Percentiles rank a stretch among this genome's conserved stretches.
Evolutionary conservation across 192 early-diverging fungal genomes (phyloP).

Genomic region (Backusella morwellensis): DNA sequence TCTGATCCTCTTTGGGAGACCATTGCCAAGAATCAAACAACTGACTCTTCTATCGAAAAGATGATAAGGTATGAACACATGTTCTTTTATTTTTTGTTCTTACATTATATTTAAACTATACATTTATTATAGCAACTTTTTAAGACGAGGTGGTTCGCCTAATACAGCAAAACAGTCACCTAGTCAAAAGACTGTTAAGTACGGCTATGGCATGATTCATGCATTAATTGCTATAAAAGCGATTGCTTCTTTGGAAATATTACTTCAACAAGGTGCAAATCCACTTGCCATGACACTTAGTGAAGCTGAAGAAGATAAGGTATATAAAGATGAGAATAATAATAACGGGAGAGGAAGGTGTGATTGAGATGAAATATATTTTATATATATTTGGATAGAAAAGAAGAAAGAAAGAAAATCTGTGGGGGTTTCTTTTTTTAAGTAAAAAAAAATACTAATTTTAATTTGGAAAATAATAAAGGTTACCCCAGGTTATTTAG

Average conservation of each 20-base stretch:
- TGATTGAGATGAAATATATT: background rate
- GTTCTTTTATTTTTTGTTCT: background rate
- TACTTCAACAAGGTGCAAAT: conserved; percentile 37
- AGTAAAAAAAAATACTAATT: background rate
- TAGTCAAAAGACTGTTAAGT: conserved; percentile 14
- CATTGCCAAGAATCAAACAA: conserved; percentile 29
- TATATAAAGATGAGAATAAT: background rate
- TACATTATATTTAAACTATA: background rate
- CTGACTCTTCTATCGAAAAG: conserved; percentile 30
- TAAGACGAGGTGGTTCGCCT: conserved; percentile 35
- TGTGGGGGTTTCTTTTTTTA: no score
- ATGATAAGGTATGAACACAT: conserved; percentile 31
- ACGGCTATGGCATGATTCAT: conserved; percentile 40
- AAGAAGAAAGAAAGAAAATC: background rate
- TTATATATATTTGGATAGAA: background rate
- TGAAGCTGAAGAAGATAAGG: conserved; percentile 33
- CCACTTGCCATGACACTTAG: conserved; percentile 31
- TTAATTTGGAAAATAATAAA: conserved; percentile 3
- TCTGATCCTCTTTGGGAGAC: conserved; percentile 37
- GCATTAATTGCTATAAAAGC: conserved; percentile 27
- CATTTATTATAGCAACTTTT: conserved; percentile 27
- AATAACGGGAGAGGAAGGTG: background rate
- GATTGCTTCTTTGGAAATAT: conserved; percentile 15
- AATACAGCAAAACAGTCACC: conserved; percentile 38
- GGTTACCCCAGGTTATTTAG: conserved; percentile 32